A percentile compares a stretch with the other conserved stretches of the same genome.
phyloP scores from a whole-genome alignment of 75 land plant genomes.

The Azolla pinnata region DNA sequence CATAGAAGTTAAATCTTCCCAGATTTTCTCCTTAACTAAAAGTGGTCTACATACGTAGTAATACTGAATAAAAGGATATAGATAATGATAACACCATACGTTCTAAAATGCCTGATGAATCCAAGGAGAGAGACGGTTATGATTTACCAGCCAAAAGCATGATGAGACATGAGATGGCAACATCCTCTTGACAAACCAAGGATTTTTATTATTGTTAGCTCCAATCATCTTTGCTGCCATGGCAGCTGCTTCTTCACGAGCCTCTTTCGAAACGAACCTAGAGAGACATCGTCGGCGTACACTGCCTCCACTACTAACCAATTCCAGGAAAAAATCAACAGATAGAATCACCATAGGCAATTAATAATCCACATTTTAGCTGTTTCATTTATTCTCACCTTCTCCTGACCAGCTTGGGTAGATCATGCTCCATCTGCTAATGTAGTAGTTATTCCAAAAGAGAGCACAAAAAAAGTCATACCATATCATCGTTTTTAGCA shows the following conservation, averaged over 20 bases:
- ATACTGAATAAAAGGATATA: not conserved
- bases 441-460: not conserved
- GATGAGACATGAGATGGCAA: constrained; percentile 8
- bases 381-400: no score
- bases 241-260: constrained; percentile 1
- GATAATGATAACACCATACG: not conserved
- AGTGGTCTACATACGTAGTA: not conserved
- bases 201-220: not conserved
- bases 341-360: not conserved
- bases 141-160: constrained; percentile 13
- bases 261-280: constrained; percentile 4
- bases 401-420: not conserved
- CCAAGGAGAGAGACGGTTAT: not conserved
- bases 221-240: constrained; percentile 2
- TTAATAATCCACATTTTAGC: no score
- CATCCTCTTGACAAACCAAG: constrained; percentile 11
- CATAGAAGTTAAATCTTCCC: not conserved
- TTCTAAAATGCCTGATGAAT: not conserved
- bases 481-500: no score
- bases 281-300: not conserved
- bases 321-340: not conserved
- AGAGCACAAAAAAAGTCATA: no score
- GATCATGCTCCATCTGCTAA: not conserved
- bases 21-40: not conserved
- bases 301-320: not conserved